Percentiles rank a stretch among this genome's conserved stretches.
phyloP scores from a whole-genome alignment of 2,329 filamentous ascomycete species.

The Fusarium pseudograminearum region DNA sequence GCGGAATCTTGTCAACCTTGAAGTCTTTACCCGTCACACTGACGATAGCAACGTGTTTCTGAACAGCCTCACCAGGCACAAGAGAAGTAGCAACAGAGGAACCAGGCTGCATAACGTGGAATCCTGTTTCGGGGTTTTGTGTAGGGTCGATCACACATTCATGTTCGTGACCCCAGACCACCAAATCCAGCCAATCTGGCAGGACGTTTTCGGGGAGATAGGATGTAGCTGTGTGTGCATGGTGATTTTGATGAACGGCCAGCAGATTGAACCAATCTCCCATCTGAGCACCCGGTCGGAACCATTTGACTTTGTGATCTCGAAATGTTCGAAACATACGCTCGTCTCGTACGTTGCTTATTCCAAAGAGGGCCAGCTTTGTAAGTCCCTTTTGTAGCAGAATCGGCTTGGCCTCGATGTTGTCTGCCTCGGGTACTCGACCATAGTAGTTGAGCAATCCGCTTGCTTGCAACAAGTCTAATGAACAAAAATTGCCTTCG shows the following conservation, averaged over 20 bases:
- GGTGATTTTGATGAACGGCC: conserved; percentile 95
- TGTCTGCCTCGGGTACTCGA: conserved; percentile 92
- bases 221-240: conserved; percentile 90
- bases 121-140: conserved; percentile 86
- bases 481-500: conserved; percentile 89
- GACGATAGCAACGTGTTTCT: conserved; percentile 90
- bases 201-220: conserved; percentile 95
- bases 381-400: conserved; percentile 93
- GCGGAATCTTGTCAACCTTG: conserved; percentile 79
- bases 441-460: conserved; percentile 97
- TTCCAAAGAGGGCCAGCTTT: conserved; percentile 90
- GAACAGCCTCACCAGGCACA: conserved; percentile 86
- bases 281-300: conserved; percentile 81
- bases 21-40: conserved; percentile 87
- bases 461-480: conserved; percentile 91
- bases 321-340: conserved; percentile 93
- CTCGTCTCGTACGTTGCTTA: conserved; percentile 97
- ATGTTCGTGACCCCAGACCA: conserved; percentile 98
- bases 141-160: conserved; percentile 91
- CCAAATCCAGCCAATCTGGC: conserved; percentile 88
- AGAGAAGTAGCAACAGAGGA: conserved; percentile 96
- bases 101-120: conserved; percentile 96
- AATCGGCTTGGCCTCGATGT: conserved; percentile 91
- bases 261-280: conserved; percentile 96
- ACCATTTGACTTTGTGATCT: conserved; percentile 95